These are phyloP conservation scores for Hordeum pubiflorum DNA, from an alignment of 202 grass and related monocot genomes.

Conservation along the genomic window DNA sequence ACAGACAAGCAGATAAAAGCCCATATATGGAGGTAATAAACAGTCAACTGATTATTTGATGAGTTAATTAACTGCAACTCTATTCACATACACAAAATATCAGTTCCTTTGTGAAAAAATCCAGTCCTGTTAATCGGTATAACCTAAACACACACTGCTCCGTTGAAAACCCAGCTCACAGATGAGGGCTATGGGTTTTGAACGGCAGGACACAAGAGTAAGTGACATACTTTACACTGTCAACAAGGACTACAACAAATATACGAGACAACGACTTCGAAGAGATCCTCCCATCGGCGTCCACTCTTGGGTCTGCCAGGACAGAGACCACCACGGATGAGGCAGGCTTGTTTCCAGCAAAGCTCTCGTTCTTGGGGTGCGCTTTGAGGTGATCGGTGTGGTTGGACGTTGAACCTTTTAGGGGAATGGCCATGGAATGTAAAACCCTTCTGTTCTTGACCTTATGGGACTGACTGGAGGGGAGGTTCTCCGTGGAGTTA, in stretches of 20 bases:
- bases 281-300: conserved; percentile 45
- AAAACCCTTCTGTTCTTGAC: conserved; percentile 54
- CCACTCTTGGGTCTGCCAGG: conserved; percentile 63
- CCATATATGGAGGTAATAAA: not conserved
- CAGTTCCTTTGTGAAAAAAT: not conserved
- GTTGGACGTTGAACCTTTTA: conserved; percentile 34
- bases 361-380: conserved; percentile 32
- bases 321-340: conserved; percentile 64
- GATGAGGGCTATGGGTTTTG: conserved; percentile 44
- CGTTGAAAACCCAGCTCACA: conserved; percentile 18
- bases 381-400: conserved; percentile 25
- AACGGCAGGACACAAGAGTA: conserved; percentile 73
- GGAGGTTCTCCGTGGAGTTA: conserved; percentile 35
- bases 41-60: not conserved
- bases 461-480: not conserved
- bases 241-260: conserved; percentile 63
- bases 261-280: conserved; percentile 51
- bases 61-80: not conserved
- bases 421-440: conserved; percentile 44
- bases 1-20: no score
- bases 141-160: not conserved
- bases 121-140: not conserved
- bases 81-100: conserved; percentile 2
- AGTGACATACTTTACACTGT: conserved; percentile 78
- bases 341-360: conserved; percentile 32